Base-by-base conservation (phyloP, 1,139 yeast genomes). In the Protomyces inundatus region DNA sequence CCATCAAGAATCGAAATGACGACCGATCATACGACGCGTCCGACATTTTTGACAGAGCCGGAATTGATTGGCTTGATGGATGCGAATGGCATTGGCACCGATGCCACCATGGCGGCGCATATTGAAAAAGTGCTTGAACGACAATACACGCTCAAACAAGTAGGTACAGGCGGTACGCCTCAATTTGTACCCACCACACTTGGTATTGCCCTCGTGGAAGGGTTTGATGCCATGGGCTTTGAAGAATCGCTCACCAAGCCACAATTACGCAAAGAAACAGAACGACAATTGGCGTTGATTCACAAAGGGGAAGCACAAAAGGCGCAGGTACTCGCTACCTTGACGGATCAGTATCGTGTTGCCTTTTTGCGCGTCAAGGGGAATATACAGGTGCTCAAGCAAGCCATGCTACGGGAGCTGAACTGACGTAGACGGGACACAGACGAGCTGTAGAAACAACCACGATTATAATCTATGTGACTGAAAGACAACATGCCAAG, bases 81-180 rank as follows among this genome's bases (percentile, higher is more conserved):
- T 76, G 89, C 84, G 5, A 95, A 95, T 75, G 98, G 98, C 0
- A 95, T 95, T 57, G 99, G 99, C 0, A 95, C 99, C 0, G 99
- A 95, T 77, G 98, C 99, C 0, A 95, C 99, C 0, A 95, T 95
- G 77, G 98, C 98, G 0, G 98, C 93, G 54, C 99, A 95, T 74
- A 93, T 95, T 46, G 91, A 88, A 66, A 91, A 88, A 71, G 85
- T 95, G 55, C 76, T 82, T 34, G 74, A 74, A 9, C 76, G 98
- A 64, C 83, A 84, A 39, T 95, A 91, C 71, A 84, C 88, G 2
- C 76, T 77, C 14, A 85, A 86, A 69, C 68, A 67, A 46, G 30
- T 66, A 60, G 61, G 61, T 35, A 55, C 60, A 55, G 60, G 67
- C 34, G 69, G 70, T 14, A 65, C 58, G 36, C 66, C 68, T 50